Percentiles rank a stretch among this genome's conserved stretches.
These are phyloP conservation scores for Botryotinia convoluta DNA, from an alignment of 2,329 filamentous ascomycete species.

Conservation along the genomic window DNA sequence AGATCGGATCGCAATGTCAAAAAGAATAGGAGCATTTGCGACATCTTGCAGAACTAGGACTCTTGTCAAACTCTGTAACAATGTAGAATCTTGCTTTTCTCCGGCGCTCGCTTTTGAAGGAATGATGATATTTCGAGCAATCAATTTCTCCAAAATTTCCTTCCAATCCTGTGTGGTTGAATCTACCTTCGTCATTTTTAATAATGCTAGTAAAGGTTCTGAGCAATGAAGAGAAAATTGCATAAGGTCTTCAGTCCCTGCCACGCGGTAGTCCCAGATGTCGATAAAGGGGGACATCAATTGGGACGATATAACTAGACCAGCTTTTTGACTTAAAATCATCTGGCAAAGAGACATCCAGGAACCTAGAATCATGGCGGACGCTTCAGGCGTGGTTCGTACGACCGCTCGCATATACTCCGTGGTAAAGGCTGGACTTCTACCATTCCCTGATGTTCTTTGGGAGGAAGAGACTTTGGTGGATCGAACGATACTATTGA, in stretches of 20 bases:
- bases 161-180: slow-evolving; percentile 25
- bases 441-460: slow-evolving; percentile 14
- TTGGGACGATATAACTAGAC: neutral
- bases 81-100: slow-evolving; percentile 24
- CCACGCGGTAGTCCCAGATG: slow-evolving; percentile 34
- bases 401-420: slow-evolving; percentile 38
- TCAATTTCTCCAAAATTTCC: slow-evolving; percentile 35
- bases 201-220: slow-evolving; percentile 33
- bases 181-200: slow-evolving; percentile 25
- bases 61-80: slow-evolving; percentile 32
- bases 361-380: slow-evolving; percentile 34
- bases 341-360: slow-evolving; percentile 36
- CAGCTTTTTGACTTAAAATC: slow-evolving; percentile 17
- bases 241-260: slow-evolving; percentile 28
- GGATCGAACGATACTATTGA: slow-evolving; percentile 28
- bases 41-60: slow-evolving; percentile 33
- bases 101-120: slow-evolving; percentile 33
- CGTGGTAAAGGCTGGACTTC: slow-evolving; percentile 29
- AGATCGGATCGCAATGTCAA: slow-evolving; percentile 46
- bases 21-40: slow-evolving; percentile 44
- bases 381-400: slow-evolving; percentile 34
- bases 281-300: slow-evolving; percentile 36
- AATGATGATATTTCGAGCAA: slow-evolving; percentile 39
- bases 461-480: slow-evolving; percentile 21
- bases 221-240: slow-evolving; percentile 38